Conservation (phyloP, 2,329 filamentous ascomycete species). For the Fusarium sp. region DNA sequence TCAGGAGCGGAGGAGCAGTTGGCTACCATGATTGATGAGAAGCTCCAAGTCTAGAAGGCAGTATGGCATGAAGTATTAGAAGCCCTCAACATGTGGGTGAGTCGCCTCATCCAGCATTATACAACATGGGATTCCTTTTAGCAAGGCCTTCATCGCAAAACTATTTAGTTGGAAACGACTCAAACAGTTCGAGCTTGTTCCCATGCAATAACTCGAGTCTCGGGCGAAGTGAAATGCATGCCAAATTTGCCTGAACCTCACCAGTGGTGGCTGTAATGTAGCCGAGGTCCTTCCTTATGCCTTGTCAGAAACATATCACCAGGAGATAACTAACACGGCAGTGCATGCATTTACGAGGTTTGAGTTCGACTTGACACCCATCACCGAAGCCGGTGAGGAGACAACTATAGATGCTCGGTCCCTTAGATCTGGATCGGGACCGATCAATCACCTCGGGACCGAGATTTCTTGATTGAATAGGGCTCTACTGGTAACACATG, state of each 20-base stretch:
- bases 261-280: background rate
- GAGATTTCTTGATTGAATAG: background rate
- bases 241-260: background rate
- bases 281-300: background rate
- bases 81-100: fast-evolving
- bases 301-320: background rate
- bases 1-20: background rate
- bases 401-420: background rate
- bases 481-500: background rate
- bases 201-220: no score
- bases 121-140: background rate
- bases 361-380: background rate
- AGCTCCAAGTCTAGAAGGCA: background rate
- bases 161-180: background rate
- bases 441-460: background rate
- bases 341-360: background rate
- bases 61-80: background rate
- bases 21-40: background rate
- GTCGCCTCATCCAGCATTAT: background rate
- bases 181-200: no score
- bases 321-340: background rate
- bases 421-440: background rate
- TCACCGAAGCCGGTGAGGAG: background rate
- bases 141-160: background rate
- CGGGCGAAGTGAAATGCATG: background rate